Evolutionary conservation across 805 yeast genomes (phyloP).

Genomic region (Metschnikowia vanudenii): DNA sequence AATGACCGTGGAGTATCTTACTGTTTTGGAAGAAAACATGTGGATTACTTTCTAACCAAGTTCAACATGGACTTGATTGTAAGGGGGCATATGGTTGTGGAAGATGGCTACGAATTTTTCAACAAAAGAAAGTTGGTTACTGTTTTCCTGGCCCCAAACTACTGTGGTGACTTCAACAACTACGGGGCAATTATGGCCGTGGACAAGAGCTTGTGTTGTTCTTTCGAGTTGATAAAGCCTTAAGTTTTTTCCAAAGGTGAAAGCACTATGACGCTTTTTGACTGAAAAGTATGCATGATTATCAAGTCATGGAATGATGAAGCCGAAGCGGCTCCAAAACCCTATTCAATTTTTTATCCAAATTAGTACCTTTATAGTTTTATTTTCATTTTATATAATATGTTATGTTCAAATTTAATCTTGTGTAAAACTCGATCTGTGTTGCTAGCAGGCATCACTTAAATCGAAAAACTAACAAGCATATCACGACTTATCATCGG

Average conservation of each 20-base stretch:
- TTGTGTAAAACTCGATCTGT: not conserved
- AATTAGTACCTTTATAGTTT: not conserved
- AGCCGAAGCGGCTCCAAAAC: not conserved
- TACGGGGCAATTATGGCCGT: conserved; percentile 82
- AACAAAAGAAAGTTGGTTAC: conserved; percentile 73
- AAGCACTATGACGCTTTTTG: not conserved
- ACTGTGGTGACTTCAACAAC: conserved; percentile 77
- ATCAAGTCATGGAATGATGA: not conserved
- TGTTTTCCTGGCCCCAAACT: conserved; percentile 79
- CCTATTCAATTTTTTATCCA: not conserved
- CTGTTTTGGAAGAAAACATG: conserved; percentile 71
- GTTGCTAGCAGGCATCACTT: not conserved
- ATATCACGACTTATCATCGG: not conserved
- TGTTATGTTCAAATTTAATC: conserved; percentile 1
- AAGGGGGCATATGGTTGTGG: conserved; percentile 88
- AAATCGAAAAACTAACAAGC: not conserved
- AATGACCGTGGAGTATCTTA: conserved; percentile 84
- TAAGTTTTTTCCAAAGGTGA: conserved; percentile 12
- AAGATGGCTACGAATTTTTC: conserved; percentile 84
- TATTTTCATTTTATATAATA: not conserved
- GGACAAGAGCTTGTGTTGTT: conserved; percentile 63
- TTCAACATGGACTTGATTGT: conserved; percentile 76
- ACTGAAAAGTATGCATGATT: not conserved
- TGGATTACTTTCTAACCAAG: conserved; percentile 61
- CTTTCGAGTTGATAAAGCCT: conserved; percentile 70